Evolutionary conservation across 2,329 filamentous ascomycete genomes (phyloP).

Genomic region (Neopestalotiopsis clavispora): DNA sequence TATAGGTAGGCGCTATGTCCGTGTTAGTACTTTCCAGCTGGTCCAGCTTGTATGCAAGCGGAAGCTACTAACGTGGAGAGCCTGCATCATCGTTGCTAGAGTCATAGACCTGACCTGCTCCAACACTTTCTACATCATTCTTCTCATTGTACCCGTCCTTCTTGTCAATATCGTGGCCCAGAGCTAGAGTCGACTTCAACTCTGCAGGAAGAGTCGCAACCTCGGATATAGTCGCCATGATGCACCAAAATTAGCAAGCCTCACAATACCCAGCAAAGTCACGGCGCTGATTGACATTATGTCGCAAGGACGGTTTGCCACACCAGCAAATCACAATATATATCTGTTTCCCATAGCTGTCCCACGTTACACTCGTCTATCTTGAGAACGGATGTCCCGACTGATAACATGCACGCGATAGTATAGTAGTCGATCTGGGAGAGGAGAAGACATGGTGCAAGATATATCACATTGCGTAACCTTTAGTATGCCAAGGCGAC

Average conservation of each 20-base stretch:
- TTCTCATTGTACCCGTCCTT: conserved; percentile 20
- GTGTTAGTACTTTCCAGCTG: neutral
- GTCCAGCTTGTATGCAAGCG: neutral
- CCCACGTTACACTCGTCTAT: conserved; percentile 1
- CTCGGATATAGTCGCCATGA: conserved; percentile 23
- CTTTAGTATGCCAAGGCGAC: neutral
- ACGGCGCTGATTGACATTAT: neutral
- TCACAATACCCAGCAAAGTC: neutral
- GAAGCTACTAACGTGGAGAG: neutral
- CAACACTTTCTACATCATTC: conserved; percentile 30
- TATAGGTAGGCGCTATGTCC: conserved; percentile 29
- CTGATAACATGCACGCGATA: conserved; percentile 5
- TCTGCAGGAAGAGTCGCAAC: conserved; percentile 27
- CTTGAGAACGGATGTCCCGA: conserved; percentile 4
- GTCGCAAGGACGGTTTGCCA: neutral
- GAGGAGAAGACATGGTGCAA: neutral
- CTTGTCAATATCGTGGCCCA: conserved; percentile 21
- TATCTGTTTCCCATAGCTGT: neutral
- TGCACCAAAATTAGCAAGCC: neutral
- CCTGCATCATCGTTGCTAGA: conserved; percentile 21
- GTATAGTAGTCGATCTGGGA: neutral
- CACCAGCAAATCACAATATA: neutral
- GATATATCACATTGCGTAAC: neutral
- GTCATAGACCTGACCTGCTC: conserved; percentile 20
- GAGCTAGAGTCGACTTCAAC: conserved; percentile 23